A percentile compares a stretch with the other conserved stretches of the same genome.
Conservation (phyloP, 768 basidiomycete species). For the Gymnopilus junonius region DNA sequence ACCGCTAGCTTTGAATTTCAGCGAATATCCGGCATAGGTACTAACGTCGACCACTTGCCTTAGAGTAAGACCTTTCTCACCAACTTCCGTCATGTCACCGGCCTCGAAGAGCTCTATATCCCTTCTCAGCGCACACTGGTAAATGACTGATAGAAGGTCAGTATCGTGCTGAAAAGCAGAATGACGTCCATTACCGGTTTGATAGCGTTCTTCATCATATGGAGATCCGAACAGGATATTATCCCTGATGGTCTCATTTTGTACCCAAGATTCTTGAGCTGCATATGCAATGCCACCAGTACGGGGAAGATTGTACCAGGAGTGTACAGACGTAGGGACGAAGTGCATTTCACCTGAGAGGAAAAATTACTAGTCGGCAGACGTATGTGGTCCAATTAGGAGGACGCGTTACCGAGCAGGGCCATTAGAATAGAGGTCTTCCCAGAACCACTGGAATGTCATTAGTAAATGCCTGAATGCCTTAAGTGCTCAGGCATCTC, state of each 20-base stretch:
- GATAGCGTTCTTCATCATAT: slow-evolving; percentile 79
- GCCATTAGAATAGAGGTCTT: slow-evolving; percentile 74
- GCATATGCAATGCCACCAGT: slow-evolving; percentile 75
- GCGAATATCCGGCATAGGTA: too few relatives aligned
- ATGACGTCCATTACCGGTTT: slow-evolving; percentile 39
- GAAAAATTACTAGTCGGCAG: neutral
- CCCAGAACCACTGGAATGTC: slow-evolving; percentile 42
- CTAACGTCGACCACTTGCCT: slow-evolving; percentile 17
- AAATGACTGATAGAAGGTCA: slow-evolving; percentile 43
- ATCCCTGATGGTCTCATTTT: slow-evolving; percentile 79
- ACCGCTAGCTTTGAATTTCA: slow-evolving; percentile 30
- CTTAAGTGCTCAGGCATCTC: neutral
- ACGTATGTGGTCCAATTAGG: neutral
- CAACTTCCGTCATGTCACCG: slow-evolving; percentile 70
- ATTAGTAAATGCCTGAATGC: neutral
- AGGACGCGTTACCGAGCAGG: slow-evolving; percentile 48
- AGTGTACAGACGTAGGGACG: slow-evolving; percentile 50
- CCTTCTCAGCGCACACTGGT: slow-evolving; percentile 72
- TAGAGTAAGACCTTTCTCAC: slow-evolving; percentile 66
- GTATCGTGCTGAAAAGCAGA: neutral
- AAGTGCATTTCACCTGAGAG: slow-evolving; percentile 68
- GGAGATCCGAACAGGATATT: slow-evolving; percentile 84
- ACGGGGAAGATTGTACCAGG: slow-evolving; percentile 75
- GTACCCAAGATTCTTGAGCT: slow-evolving; percentile 86
- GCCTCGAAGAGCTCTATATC: slow-evolving; percentile 72